Percentiles rank a stretch among this genome's conserved stretches.
Conservation (phyloP, 768 basidiomycete genomes). For the Boletus vinaceobasis region DNA sequence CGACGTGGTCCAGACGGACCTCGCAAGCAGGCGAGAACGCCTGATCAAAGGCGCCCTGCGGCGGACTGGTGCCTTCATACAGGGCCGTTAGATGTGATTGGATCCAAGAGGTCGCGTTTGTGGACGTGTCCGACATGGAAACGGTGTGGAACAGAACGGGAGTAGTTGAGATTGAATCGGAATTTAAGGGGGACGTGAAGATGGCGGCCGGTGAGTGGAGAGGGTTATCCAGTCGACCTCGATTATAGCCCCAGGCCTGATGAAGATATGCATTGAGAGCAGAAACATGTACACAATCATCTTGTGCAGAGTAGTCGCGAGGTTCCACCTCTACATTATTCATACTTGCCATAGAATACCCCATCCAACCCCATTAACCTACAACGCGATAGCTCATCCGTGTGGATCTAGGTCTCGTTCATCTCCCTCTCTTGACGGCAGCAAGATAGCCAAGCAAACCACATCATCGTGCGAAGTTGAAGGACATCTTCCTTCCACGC, state of each 20-base stretch:
- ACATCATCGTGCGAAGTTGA: slow-evolving; percentile 89
- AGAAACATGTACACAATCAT: slow-evolving; percentile 26
- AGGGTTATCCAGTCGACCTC: too few relatives aligned
- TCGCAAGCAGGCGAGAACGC: slow-evolving; percentile 34
- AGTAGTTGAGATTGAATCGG: neutral
- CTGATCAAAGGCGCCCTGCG: slow-evolving; percentile 23
- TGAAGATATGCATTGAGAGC: slow-evolving; percentile 14
- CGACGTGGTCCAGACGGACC: slow-evolving; percentile 33
- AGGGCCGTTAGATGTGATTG: slow-evolving; percentile 27
- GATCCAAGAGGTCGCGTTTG: slow-evolving; percentile 26
- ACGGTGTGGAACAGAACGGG: neutral
- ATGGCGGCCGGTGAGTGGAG: neutral
- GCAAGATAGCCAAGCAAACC: slow-evolving; percentile 87
- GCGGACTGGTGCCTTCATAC: slow-evolving; percentile 20
- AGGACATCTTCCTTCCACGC: slow-evolving; percentile 95
- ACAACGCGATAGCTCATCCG: slow-evolving; percentile 15
- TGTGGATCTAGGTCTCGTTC: slow-evolving; percentile 21
- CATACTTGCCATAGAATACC: slow-evolving; percentile 27
- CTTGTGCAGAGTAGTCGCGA: slow-evolving; percentile 15
- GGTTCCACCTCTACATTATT: slow-evolving; percentile 29
- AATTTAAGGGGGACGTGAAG: neutral
- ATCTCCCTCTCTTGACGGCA: slow-evolving; percentile 44
- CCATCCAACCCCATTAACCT: slow-evolving; percentile 16
- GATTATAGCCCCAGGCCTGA: too few relatives aligned
- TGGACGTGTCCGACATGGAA: neutral